phyloP scores from a whole-genome alignment of 2,329 filamentous ascomycete genomes.

The Cyclaneusma minus region DNA sequence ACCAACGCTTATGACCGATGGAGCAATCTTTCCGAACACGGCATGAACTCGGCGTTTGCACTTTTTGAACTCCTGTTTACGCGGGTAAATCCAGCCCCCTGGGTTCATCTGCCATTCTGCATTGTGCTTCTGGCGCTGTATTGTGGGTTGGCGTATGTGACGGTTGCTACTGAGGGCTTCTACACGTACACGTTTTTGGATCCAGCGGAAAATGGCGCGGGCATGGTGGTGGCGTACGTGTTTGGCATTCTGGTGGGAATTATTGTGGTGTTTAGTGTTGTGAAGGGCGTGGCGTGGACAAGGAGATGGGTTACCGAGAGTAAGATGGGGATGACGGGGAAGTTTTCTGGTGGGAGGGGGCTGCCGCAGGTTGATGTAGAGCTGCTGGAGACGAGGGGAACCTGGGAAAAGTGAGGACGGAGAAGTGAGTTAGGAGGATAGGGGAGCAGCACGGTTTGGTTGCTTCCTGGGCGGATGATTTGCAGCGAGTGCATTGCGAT shows the following conservation, averaged over 20 bases:
- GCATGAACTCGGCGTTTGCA: constrained; percentile 56
- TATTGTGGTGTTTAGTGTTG: constrained; percentile 10
- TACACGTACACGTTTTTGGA: constrained; percentile 75
- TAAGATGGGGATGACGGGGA: constrained; percentile 24
- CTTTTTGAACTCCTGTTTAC: constrained; percentile 61
- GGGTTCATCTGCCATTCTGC: constrained; percentile 51
- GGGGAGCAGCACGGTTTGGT: too few relatives aligned
- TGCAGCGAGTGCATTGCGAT: too few relatives aligned
- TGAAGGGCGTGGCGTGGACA: constrained; percentile 5
- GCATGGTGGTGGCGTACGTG: constrained; percentile 10
- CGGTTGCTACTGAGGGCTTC: constrained; percentile 50
- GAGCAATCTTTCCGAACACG: constrained; percentile 60
- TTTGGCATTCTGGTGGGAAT: constrained; percentile 15
- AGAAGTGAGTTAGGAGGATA: too few relatives aligned
- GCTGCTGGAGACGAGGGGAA: constrained; percentile 11
- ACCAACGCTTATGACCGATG: constrained; percentile 35
- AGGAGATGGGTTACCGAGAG: constrained; percentile 23
- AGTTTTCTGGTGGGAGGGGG: constrained; percentile 16
- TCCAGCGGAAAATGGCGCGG: constrained; percentile 17
- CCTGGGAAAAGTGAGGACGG: constrained; percentile 12
- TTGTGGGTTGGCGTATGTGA: constrained; percentile 59
- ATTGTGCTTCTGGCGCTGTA: constrained; percentile 59
- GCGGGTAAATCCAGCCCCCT: constrained; percentile 45
- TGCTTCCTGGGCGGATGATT: too few relatives aligned
- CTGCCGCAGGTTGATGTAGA: constrained; percentile 10